Evolutionary conservation across 2,329 filamentous ascomycete species (phyloP).

Genomic region (Chaetomiaceae sp.): DNA sequence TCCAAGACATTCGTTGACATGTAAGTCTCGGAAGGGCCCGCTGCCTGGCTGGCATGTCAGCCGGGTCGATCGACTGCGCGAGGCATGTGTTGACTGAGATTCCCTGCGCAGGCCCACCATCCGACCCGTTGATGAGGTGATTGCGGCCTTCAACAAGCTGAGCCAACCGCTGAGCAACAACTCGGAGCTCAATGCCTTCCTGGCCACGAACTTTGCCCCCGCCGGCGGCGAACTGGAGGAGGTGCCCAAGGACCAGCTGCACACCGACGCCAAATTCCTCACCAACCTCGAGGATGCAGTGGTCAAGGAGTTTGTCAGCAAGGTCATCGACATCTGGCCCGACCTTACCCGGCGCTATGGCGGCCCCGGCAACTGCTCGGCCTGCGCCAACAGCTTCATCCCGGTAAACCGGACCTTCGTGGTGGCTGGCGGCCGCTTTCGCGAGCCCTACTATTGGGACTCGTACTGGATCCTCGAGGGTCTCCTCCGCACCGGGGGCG

Average conservation of each 20-base stretch:
- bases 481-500: constrained; percentile 56
- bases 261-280: constrained; percentile 53
- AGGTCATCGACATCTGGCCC: constrained; percentile 65
- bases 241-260: constrained; percentile 45
- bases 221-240: constrained; percentile 57
- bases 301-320: constrained; percentile 52
- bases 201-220: constrained; percentile 56
- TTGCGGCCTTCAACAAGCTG: constrained; percentile 54
- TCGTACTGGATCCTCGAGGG: constrained; percentile 64
- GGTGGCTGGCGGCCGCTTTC: constrained; percentile 64
- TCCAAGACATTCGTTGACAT: constrained; percentile 69
- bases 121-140: constrained; percentile 52
- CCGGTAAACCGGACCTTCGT: constrained; percentile 62
- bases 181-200: constrained; percentile 54
- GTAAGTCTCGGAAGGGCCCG: constrained; percentile 36
- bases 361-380: constrained; percentile 46
- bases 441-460: constrained; percentile 67
- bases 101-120: constrained; percentile 47
- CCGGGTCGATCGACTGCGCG: not conserved
- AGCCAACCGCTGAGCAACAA: constrained; percentile 57
- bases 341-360: constrained; percentile 57
- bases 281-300: constrained; percentile 50
- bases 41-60: not conserved
- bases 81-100: constrained; percentile 18
- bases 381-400: constrained; percentile 60